Conservation (phyloP, 352 stramenopile genomes). For the Blastocystis sp. region DNA sequence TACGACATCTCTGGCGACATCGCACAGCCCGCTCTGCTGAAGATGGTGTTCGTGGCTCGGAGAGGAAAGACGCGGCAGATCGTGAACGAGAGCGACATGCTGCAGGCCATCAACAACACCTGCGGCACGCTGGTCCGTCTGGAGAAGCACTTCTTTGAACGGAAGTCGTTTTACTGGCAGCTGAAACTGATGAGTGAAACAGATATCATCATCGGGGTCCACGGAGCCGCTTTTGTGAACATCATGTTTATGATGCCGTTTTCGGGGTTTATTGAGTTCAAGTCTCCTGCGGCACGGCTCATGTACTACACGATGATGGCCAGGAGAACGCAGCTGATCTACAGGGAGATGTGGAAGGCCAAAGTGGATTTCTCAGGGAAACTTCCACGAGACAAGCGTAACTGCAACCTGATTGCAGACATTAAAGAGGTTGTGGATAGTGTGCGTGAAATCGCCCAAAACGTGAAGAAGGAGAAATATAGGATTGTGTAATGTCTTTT, state of each 20-base stretch:
- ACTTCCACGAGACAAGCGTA: background rate
- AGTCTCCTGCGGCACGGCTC: background rate
- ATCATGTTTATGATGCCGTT: slow-evolving; percentile 32
- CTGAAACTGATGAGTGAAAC: background rate
- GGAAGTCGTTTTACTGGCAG: background rate
- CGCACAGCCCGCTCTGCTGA: background rate
- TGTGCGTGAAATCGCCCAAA: background rate
- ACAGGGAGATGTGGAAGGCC: background rate
- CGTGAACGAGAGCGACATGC: background rate
- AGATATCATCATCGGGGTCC: background rate
- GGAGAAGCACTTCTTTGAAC: background rate
- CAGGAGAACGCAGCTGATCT: background rate
- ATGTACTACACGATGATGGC: slow-evolving; percentile 17
- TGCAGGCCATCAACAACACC: background rate
- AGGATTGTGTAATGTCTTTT: background rate
- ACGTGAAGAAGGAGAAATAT: background rate
- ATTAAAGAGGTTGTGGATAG: background rate
- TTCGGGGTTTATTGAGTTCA: slow-evolving; percentile 30
- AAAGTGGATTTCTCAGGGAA: background rate
- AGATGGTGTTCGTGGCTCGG: background rate
- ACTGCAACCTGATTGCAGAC: slow-evolving; percentile 1
- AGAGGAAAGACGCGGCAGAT: background rate
- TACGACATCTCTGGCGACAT: background rate
- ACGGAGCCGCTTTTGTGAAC: slow-evolving; percentile 9
- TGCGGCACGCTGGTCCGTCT: background rate